Evolutionary conservation across 805 yeast genomes (phyloP).

Genomic region (Zygoascus flipseniorum): DNA sequence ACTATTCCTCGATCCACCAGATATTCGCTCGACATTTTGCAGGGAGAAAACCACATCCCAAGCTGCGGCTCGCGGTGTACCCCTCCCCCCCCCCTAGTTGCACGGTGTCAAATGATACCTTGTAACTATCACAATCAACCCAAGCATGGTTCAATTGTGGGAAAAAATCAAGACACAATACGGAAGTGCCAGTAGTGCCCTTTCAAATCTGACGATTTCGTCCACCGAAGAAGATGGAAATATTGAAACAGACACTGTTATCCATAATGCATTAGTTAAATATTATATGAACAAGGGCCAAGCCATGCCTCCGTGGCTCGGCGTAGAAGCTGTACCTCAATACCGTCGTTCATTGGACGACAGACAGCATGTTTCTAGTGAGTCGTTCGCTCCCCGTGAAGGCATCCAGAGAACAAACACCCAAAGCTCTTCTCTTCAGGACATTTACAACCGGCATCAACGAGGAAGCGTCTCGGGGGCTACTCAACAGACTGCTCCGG

Average conservation of each 20-base stretch:
- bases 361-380: background rate
- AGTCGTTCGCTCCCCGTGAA: background rate
- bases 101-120: no score
- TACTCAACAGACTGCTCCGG: background rate
- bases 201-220: conserved; percentile 21
- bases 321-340: conserved; percentile 7
- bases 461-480: conserved; percentile 2
- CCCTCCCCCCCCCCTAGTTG: no score
- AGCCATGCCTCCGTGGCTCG: conserved; percentile 28
- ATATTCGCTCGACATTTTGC: conserved; percentile 6
- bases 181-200: conserved; percentile 19
- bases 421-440: conserved; percentile 12
- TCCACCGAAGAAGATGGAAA: conserved; percentile 37
- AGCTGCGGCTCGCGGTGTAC: no score
- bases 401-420: background rate
- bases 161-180: conserved; percentile 21
- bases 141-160: conserved; percentile 18
- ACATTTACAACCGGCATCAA: conserved; percentile 15
- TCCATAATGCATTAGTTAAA: conserved; percentile 37
- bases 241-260: conserved; percentile 34
- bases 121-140: background rate
- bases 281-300: conserved; percentile 28
- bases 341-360: background rate
- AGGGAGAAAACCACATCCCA: no score
- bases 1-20: conserved; percentile 23